Conservation (phyloP, 1,284 basidiomycete genomes). For the Melampsora larici-populina region DNA sequence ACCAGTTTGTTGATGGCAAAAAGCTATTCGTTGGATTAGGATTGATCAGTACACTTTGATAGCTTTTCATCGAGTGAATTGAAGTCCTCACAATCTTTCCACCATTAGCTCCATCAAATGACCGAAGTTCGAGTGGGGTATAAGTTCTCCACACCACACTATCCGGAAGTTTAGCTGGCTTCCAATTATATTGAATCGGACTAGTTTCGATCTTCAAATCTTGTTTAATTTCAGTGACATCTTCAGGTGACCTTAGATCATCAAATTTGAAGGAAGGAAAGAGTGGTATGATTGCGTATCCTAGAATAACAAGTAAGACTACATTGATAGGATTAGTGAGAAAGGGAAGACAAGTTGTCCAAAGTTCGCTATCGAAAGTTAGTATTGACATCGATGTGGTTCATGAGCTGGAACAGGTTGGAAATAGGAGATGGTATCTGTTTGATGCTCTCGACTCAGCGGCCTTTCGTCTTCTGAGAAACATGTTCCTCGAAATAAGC, state of each 20-base stretch:
- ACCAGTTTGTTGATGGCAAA: conserved; percentile 37
- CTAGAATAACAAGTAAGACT: conserved; percentile 44
- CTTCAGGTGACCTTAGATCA: conserved; percentile 22
- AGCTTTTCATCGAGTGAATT: not conserved
- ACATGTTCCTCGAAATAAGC: too few species aligned
- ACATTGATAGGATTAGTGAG: conserved; percentile 45
- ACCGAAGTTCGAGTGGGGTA: conserved; percentile 68
- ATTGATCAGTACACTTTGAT: not conserved
- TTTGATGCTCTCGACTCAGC: too few species aligned
- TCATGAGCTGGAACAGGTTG: too few species aligned
- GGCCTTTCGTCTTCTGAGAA: too few species aligned
- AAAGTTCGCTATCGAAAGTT: not conserved
- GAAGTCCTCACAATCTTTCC: conserved; percentile 18
- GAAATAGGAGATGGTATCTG: too few species aligned
- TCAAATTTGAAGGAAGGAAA: conserved; percentile 44
- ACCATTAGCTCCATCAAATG: conserved; percentile 62
- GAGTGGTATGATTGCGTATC: conserved; percentile 43
- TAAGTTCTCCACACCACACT: conserved; percentile 71
- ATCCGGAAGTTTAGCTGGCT: conserved; percentile 72
- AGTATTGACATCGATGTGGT: not conserved
- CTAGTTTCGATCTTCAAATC: conserved; percentile 7
- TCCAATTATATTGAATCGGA: conserved; percentile 70
- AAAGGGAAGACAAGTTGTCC: not conserved
- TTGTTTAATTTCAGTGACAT: conserved; percentile 22
- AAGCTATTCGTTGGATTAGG: conserved; percentile 6